These are phyloP conservation scores for Neophaeococcomyces aloes DNA, from an alignment of 2,329 filamentous ascomycete species.

Conservation along the genomic window DNA sequence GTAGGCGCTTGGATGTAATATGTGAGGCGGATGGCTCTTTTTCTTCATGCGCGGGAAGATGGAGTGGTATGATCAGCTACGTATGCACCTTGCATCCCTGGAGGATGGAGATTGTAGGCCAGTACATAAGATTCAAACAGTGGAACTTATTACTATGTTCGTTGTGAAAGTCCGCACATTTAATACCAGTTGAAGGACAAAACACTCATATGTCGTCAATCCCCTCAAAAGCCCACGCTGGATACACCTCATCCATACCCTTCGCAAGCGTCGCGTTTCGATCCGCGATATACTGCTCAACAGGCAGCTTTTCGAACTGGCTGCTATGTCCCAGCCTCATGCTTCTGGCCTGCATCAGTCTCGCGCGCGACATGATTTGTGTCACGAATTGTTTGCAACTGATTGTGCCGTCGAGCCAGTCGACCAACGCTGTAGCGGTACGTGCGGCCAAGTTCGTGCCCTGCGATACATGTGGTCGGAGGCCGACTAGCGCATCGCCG, in stretches of 20 bases:
- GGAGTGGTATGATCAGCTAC: no score
- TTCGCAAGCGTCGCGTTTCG: slow-evolving; percentile 13
- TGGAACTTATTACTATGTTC: no score
- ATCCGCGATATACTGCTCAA: slow-evolving; percentile 14
- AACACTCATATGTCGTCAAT: no score
- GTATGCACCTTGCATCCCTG: no score
- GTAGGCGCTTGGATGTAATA: no score
- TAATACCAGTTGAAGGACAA: no score
- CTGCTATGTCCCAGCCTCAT: slow-evolving; percentile 13
- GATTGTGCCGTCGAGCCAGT: slow-evolving; percentile 17
- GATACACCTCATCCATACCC: slow-evolving; percentile 12
- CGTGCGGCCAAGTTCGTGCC: slow-evolving; percentile 24
- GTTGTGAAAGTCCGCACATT: no score
- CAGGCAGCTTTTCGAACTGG: slow-evolving; percentile 12
- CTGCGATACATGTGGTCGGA: slow-evolving; percentile 23
- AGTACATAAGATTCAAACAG: no score
- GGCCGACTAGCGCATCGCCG: slow-evolving; percentile 23
- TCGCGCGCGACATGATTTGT: slow-evolving; percentile 13
- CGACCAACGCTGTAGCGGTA: slow-evolving; percentile 18
- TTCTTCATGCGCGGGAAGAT: no score
- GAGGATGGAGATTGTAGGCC: no score
- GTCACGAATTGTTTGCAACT: slow-evolving; percentile 19
- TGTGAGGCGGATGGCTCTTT: no score
- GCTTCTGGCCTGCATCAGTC: slow-evolving; percentile 12
- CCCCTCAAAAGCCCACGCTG: slow-evolving; percentile 10